Percentiles rank a stretch among this genome's conserved stretches.
Conservation (phyloP, 2,329 filamentous ascomycete genomes). For the Aspergillus sp. region DNA sequence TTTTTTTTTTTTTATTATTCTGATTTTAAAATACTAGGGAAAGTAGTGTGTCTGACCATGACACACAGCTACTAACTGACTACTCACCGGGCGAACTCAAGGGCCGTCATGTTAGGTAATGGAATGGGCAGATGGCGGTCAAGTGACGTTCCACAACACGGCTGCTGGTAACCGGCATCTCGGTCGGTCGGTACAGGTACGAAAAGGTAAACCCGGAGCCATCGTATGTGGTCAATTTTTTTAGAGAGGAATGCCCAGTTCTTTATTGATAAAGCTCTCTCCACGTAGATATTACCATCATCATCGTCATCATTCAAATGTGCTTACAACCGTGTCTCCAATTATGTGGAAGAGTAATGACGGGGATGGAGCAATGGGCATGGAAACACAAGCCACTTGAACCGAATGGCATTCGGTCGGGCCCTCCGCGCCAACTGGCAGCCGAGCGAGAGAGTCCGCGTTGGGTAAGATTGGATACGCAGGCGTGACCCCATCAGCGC, state of each 20-base stretch:
- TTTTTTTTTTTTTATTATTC: no score
- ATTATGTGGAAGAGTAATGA: not conserved
- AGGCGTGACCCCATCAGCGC: not conserved
- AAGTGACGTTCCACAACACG: constrained; percentile 25
- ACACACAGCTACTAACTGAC: no score
- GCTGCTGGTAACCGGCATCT: constrained; percentile 26
- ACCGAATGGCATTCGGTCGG: not conserved
- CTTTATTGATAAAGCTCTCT: no score
- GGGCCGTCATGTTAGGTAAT: constrained; percentile 22
- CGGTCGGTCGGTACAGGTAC: constrained; percentile 13
- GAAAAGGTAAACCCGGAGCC: not conserved
- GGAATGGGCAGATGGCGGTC: constrained; percentile 13
- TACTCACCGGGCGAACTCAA: constrained; percentile 5
- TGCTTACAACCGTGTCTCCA: no score
- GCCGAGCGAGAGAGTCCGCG: not conserved
- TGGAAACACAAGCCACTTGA: not conserved
- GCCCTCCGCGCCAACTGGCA: not conserved
- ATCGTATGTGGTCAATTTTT: no score
- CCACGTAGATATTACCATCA: no score
- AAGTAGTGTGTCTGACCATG: no score
- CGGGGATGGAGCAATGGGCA: not conserved
- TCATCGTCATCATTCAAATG: no score
- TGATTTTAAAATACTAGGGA: no score
- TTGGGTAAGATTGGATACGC: not conserved
- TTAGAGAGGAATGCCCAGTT: no score